Evolutionary conservation across 345 rosid genomes (phyloP), one percentile per base, ranked within the genome.

Genomic region (Mangifera indica): DNA sequence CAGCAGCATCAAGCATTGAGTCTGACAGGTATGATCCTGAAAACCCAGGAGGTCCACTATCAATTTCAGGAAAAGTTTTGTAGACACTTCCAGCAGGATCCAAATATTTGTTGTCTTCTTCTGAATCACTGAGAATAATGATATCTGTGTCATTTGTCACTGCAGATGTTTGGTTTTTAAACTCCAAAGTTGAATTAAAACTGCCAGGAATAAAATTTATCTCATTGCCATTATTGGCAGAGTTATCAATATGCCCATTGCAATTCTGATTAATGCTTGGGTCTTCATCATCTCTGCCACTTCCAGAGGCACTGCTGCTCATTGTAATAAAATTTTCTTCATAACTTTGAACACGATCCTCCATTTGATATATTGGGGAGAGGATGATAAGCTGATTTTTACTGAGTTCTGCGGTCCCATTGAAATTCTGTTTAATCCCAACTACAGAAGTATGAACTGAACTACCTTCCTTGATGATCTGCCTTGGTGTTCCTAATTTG

Each of bases 81-180:
- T 67, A 79, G 34, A 45, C 72, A 46, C 48, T 9, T 60, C 54
- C 65, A 37, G 75, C 44, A 68, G 78, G 56, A 20, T 40, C 66
- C 6, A 74, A 40, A 53, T 65, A 63, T 63, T 17, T 72, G 74
- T 74, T 67, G 24, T 76, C 85, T 49, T 82, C 85, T 57, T 82
- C 85, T 15, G 82, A 76, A 74, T 82, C 85, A 54, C 82, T 82
- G 40, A 82, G 81, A 74, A 79, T 24, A 60, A 80, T 76, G 21
- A 80, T 15, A 3, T 67, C 72, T 40, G 74, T 32, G 76, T 72
- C 37, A 37, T 17, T 52, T 18, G 54, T n/a, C 15, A 37, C 45
- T 18, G 63, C 72, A 78, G 63, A 58, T 59, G 48, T 68, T 57
- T 15, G 25, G 48, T 57, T 64, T 32, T 49, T 60, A 59, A 40